A percentile compares a stretch with the other conserved stretches of the same genome.
Conservation (phyloP, 2,329 filamentous ascomycete genomes). For the Penicillium glabrum region DNA sequence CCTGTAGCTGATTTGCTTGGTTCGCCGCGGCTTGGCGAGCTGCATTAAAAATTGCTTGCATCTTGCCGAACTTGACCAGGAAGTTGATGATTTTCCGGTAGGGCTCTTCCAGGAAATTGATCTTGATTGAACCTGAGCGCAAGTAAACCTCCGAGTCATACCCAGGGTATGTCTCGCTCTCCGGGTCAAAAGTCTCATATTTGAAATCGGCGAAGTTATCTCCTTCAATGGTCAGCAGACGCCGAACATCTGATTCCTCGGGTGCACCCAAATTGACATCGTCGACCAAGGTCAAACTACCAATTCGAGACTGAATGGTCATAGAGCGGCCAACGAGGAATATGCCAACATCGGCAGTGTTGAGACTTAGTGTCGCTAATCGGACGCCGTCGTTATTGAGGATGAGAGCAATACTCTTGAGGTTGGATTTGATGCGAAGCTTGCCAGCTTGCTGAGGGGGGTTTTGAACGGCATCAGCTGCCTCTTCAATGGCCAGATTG, state of each 20-base stretch:
- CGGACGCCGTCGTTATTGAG: constrained; percentile 97
- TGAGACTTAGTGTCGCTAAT: constrained; percentile 87
- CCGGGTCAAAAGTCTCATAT: constrained; percentile 89
- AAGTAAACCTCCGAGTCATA: constrained; percentile 92
- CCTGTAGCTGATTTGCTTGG: constrained; percentile 89
- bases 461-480: constrained; percentile 25
- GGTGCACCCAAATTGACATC: constrained; percentile 91
- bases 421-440: constrained; percentile 87
- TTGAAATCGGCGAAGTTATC: constrained; percentile 95
- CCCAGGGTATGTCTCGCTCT: constrained; percentile 77
- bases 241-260: constrained; percentile 74
- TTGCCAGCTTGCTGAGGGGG: constrained; percentile 59
- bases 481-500: constrained; percentile 25
- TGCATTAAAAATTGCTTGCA: constrained; percentile 98
- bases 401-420: constrained; percentile 91
- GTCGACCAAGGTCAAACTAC: constrained; percentile 84
- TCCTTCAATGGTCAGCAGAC: constrained; percentile 91
- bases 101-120: constrained; percentile 96
- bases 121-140: constrained; percentile 88
- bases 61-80: constrained; percentile 97
- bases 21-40: constrained; percentile 91
- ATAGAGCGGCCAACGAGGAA: constrained; percentile 84
- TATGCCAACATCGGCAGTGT: constrained; percentile 86
- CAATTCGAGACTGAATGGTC: constrained; percentile 81
- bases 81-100: constrained; percentile 99